Evolutionary conservation across 192 early-diverging fungal species (phyloP).

Genomic region (Phycomyces blakesleeanus): DNA sequence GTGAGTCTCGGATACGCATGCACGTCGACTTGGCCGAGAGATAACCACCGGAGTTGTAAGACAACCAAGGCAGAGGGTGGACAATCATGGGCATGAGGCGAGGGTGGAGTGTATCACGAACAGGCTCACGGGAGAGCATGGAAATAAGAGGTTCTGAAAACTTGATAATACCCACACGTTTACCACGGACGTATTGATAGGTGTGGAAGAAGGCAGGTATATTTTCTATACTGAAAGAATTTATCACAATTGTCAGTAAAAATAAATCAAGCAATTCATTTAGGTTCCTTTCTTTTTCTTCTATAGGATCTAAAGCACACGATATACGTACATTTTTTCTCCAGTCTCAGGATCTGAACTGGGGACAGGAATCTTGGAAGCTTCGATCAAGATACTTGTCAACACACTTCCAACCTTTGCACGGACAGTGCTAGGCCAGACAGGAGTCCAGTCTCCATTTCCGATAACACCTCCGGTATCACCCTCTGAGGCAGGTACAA

Average conservation of each 20-base stretch:
- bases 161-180: slow-evolving; percentile 70
- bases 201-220: slow-evolving; percentile 81
- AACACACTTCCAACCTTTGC: slow-evolving; percentile 50
- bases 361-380: slow-evolving; percentile 62
- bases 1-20: slow-evolving; percentile 70
- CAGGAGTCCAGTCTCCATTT: slow-evolving; percentile 28
- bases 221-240: slow-evolving; percentile 39
- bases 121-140: slow-evolving; percentile 55
- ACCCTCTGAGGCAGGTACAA: slow-evolving; percentile 7
- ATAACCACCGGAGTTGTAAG: slow-evolving; percentile 83
- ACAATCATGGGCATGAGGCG: slow-evolving; percentile 92
- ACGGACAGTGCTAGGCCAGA: slow-evolving; percentile 35
- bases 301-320: too few relatives aligned
- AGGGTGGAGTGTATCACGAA: slow-evolving; percentile 60
- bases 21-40: slow-evolving; percentile 63
- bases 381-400: slow-evolving; percentile 61
- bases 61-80: slow-evolving; percentile 86
- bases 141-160: slow-evolving; percentile 67
- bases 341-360: slow-evolving; percentile 57
- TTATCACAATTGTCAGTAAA: background rate
- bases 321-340: slow-evolving; percentile 40
- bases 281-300: background rate
- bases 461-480: slow-evolving; percentile 22
- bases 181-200: slow-evolving; percentile 55
- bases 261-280: too few relatives aligned